Base-by-base conservation (phyloP, 2,329 filamentous ascomycete species). In the Colletotrichum filicis region DNA sequence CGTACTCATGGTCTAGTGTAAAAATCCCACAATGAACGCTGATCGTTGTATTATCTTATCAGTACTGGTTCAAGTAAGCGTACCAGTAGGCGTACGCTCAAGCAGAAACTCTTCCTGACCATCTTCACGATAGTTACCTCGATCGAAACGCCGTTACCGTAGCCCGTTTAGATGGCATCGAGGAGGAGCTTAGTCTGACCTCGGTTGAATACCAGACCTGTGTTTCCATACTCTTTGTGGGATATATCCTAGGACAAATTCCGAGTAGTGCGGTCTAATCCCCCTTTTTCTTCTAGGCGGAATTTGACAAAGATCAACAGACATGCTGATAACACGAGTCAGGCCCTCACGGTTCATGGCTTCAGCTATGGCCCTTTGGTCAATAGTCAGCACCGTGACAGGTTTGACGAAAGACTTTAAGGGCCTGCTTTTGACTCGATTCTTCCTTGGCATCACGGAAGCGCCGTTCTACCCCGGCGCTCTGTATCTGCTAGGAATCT, bases 381-480 rank as follows among this genome's bases (percentile, higher is more conserved):
- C 42, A 49, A 49, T 49, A 9, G 42, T 49, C 16, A 49, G 42
- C 19, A 19, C 42, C 42, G 19, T n/a, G 42, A 49, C 42, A n/a
- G 42, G 42, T 19, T 19, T 49, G 16, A 49, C 19, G 8, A 49
- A 49, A 49, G 42, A 49, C 16, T 49, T 49, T 9, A 49, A 75
- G 3, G 74, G 77, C 26, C 76, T 85, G 4, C 68, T 83, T 14
- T 81, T 78, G 2, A 77, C 81, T n/a, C 78, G 82, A 1, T 79
- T 80, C 64, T 75, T 83, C 46, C 78, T 85, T 19, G 82, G 82
- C 26, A 76, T 82, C 5, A 79, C 79, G 11, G 79, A 82, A 70
- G 81, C 82, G 12, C 71, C 73, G n/a, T 76, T 76, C 64, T 75
- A 73, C 66, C 74, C 74, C 5, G 75, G 75, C 19, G 74, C 73